A percentile compares a stretch with the other conserved stretches of the same genome.
phyloP scores from a whole-genome alignment of 192 early-diverging fungal species.

The Rhizophagus prolifer region DNA sequence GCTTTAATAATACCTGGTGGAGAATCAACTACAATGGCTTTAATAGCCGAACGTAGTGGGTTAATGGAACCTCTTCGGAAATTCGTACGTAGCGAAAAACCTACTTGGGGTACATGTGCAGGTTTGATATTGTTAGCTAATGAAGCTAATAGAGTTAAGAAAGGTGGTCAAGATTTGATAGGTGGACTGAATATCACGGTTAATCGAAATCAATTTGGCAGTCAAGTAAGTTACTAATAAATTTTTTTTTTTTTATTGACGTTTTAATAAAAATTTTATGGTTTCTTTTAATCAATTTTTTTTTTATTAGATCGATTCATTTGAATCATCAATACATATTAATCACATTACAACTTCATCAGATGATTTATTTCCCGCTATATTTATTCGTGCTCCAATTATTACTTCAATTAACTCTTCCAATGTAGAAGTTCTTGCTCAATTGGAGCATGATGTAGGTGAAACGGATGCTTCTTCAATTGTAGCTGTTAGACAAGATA shows the following conservation, averaged over 20 bases:
- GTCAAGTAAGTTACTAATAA: conserved; percentile 51
- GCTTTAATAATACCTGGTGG: conserved; percentile 94
- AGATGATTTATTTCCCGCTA: conserved; percentile 54
- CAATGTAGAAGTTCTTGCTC: conserved; percentile 71
- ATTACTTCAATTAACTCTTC: conserved; percentile 67
- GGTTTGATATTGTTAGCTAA: conserved; percentile 92
- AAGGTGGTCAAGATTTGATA: conserved; percentile 84
- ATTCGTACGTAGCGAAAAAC: conserved; percentile 68
- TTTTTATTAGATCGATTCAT: conserved; percentile 66
- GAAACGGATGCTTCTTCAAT: conserved; percentile 57
- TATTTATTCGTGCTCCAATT: conserved; percentile 96
- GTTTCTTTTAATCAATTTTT: not conserved
- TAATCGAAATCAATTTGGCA: conserved; percentile 92
- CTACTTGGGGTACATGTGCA: conserved; percentile 95
- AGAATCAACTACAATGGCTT: conserved; percentile 91
- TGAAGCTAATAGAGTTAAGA: conserved; percentile 68
- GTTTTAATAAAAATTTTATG: not conserved
- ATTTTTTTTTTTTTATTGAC: not conserved
- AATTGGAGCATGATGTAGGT: conserved; percentile 58
- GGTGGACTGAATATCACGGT: conserved; percentile 83
- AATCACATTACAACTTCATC: conserved; percentile 41
- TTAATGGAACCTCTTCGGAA: conserved; percentile 74
- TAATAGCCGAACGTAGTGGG: conserved; percentile 85
- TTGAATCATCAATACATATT: conserved; percentile 69
- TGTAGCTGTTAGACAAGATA: conserved; percentile 88